phyloP scores from a whole-genome alignment of 2,329 filamentous ascomycete genomes.

The Talaromyces atroroseus region DNA sequence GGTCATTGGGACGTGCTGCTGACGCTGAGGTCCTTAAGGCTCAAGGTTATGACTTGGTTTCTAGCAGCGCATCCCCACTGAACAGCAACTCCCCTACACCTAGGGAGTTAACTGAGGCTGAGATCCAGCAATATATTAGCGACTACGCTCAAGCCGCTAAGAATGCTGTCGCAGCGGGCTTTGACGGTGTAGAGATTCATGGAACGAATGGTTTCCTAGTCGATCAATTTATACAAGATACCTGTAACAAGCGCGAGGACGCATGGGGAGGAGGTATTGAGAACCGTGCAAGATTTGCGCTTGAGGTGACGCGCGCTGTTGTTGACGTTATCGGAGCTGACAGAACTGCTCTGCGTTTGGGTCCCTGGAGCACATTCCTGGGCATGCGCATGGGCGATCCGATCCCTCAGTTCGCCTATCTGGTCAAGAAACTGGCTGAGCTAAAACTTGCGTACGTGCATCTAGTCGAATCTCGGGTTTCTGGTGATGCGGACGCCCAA shows the following conservation, averaged over 20 bases:
- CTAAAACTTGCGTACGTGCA: not conserved
- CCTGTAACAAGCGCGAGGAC: slow-evolving; percentile 43
- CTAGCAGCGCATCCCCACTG: slow-evolving; percentile 33
- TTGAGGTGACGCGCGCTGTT: slow-evolving; percentile 45
- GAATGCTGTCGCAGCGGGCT: slow-evolving; percentile 49
- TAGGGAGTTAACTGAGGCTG: slow-evolving; percentile 25
- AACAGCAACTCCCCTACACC: slow-evolving; percentile 17
- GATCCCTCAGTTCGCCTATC: slow-evolving; percentile 52
- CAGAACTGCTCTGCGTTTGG: slow-evolving; percentile 39
- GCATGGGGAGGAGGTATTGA: slow-evolving; percentile 45
- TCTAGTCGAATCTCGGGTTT: not conserved
- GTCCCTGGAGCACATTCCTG: slow-evolving; percentile 29
- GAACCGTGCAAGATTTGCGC: slow-evolving; percentile 46
- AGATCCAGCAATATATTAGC: slow-evolving; percentile 35
- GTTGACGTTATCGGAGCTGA: slow-evolving; percentile 37
- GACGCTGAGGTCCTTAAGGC: slow-evolving; percentile 28
- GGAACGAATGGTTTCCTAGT: slow-evolving; percentile 45
- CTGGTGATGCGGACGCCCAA: not conserved
- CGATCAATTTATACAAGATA: slow-evolving; percentile 46
- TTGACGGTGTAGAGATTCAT: slow-evolving; percentile 47
- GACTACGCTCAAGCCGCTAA: slow-evolving; percentile 39
- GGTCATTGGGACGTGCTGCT: slow-evolving; percentile 52
- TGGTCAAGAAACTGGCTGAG: not conserved
- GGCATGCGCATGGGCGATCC: slow-evolving; percentile 46
- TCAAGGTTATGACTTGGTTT: slow-evolving; percentile 17